Conservation (phyloP, 768 basidiomycete genomes). For the Xerocomellus chrysenteron region DNA sequence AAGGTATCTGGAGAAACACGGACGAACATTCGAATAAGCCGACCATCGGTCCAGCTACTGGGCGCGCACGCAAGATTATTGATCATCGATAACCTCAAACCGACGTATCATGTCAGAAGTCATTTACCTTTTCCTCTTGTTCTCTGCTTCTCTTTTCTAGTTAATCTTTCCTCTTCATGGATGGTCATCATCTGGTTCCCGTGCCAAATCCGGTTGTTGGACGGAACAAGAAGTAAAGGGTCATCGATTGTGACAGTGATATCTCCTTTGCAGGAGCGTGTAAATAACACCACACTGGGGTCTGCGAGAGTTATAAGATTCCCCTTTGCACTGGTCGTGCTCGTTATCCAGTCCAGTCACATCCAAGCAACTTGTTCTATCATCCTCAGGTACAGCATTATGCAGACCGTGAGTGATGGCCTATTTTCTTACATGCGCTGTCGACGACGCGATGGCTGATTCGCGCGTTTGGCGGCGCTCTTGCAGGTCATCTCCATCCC, state of each 20-base stretch:
- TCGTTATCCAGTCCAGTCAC: background rate
- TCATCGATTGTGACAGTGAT: background rate
- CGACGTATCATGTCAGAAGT: background rate
- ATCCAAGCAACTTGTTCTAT: background rate
- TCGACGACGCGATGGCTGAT: background rate
- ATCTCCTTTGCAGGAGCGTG: background rate
- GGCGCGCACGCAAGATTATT: background rate
- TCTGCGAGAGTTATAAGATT: conserved; percentile 1
- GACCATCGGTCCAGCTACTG: background rate
- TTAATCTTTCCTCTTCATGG: background rate
- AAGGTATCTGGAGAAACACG: too few relatives aligned
- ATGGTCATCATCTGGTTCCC: background rate
- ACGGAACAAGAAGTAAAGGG: background rate
- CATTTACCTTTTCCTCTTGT: too few relatives aligned
- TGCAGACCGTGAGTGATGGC: conserved; percentile 21
- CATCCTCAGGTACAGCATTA: background rate
- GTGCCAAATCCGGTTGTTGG: background rate
- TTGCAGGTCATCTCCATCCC: conserved; percentile 7
- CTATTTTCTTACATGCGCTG: background rate
- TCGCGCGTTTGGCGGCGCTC: background rate
- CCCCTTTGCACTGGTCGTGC: background rate
- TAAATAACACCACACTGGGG: conserved; percentile 4
- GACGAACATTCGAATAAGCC: too few relatives aligned
- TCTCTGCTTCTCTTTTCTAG: background rate
- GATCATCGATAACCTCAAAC: background rate